These are phyloP conservation scores for Aspergillus sclerotioniger DNA, from an alignment of 495 filamentous ascomycete species.

Conservation along the genomic window DNA sequence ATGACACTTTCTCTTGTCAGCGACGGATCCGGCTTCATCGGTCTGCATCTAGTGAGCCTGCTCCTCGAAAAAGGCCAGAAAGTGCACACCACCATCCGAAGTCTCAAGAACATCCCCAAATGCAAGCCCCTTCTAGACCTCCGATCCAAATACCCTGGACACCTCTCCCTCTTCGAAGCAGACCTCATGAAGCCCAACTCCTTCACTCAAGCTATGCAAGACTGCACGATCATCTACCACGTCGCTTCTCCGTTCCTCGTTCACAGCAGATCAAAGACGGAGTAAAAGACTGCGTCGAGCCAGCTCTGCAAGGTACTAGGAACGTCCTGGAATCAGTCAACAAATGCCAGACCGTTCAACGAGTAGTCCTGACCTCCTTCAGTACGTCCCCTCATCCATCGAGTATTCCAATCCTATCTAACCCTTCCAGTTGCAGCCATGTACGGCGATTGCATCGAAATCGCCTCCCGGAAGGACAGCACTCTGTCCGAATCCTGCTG, in stretches of 20 bases:
- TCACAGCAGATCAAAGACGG: background rate
- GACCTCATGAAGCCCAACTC: background rate
- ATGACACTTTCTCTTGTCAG: background rate
- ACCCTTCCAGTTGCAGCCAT: background rate
- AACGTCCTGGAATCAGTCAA: constrained; percentile 3
- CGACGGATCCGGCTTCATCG: constrained; percentile 1
- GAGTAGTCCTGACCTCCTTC: background rate
- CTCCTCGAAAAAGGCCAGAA: background rate
- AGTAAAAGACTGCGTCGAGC: constrained; percentile 1
- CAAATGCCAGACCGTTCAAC: background rate
- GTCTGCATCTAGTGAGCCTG: background rate
- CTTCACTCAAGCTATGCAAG: background rate
- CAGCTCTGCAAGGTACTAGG: background rate
- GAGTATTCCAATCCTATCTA: background rate
- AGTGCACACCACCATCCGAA: background rate
- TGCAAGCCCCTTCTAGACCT: constrained; percentile 3
- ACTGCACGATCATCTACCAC: constrained; percentile 4
- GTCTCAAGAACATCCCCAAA: background rate
- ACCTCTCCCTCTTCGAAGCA: background rate
- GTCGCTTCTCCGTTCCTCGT: background rate
- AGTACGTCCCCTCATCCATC: background rate
- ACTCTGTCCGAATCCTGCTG: background rate
- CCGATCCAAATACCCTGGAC: background rate
- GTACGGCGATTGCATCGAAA: constrained; percentile 3
- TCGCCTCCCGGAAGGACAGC: background rate